A percentile compares a stretch with the other conserved stretches of the same genome.
Conservation (phyloP, 2,329 filamentous ascomycete species). For the Cladosporium sp. region DNA sequence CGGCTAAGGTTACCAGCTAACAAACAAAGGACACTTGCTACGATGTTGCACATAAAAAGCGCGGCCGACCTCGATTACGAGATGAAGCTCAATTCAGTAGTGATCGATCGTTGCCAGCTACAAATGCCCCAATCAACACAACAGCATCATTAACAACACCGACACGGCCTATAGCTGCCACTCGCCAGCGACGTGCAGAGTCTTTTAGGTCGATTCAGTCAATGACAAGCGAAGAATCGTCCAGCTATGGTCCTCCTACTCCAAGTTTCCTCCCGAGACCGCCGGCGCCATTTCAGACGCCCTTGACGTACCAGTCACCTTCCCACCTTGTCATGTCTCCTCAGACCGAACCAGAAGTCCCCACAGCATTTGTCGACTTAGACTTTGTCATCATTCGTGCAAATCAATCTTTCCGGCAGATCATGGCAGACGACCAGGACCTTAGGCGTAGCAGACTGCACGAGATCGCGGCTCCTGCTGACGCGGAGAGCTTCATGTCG, state of each 20-base stretch:
- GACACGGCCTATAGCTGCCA: conserved; percentile 29
- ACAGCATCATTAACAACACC: conserved; percentile 12
- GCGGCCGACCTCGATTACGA: conserved; percentile 73
- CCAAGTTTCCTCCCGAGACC: conserved; percentile 24
- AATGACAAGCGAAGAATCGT: conserved; percentile 33
- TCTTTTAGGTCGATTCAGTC: conserved; percentile 37
- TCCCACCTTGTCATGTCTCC: neutral
- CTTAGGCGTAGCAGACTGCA: conserved; percentile 42
- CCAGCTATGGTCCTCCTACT: conserved; percentile 24
- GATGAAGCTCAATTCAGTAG: conserved; percentile 55
- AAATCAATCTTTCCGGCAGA: conserved; percentile 46
- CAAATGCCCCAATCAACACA: neutral
- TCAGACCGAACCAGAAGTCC: conserved; percentile 24
- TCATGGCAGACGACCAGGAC: conserved; percentile 42
- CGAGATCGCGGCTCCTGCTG: conserved; percentile 45
- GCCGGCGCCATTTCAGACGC: conserved; percentile 9
- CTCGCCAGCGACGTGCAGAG: conserved; percentile 32
- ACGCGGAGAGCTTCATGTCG: conserved; percentile 44
- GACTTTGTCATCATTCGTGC: conserved; percentile 50
- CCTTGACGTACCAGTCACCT: conserved; percentile 12
- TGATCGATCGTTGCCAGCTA: conserved; percentile 21
- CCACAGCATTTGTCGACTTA: conserved; percentile 48
- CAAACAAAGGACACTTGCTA: conserved; percentile 67
- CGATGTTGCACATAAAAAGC: conserved; percentile 84
- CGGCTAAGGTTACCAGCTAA: conserved; percentile 6